phyloP scores from a whole-genome alignment of 1,139 yeast species.

The Petasospora fabianii region DNA sequence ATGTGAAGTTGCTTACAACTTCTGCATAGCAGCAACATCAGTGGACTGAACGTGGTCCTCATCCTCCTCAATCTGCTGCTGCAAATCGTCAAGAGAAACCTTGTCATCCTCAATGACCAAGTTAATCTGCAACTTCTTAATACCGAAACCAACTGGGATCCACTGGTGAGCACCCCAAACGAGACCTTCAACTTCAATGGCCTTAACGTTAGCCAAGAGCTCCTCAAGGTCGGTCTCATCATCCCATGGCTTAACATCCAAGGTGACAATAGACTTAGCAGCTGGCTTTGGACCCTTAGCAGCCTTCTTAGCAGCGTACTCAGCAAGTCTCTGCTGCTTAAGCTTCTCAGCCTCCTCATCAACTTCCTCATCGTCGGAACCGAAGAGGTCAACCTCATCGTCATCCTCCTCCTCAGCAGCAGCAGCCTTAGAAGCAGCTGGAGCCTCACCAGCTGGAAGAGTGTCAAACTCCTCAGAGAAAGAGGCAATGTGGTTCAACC shows the following conservation, averaged over 20 bases:
- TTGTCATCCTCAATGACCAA: conserved; percentile 95
- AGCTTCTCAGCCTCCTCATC: conserved; percentile 96
- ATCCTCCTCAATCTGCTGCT: conserved; percentile 80
- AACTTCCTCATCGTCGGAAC: conserved; percentile 90
- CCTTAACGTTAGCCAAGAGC: conserved; percentile 81
- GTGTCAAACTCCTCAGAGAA: conserved; percentile 78
- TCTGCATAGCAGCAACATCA: conserved; percentile 97
- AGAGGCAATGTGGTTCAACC: conserved; percentile 97
- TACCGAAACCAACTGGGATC: conserved; percentile 98
- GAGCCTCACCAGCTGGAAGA: conserved; percentile 79
- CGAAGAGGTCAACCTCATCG: conserved; percentile 90
- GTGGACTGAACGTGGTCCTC: conserved; percentile 99
- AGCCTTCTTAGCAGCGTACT: conserved; percentile 96
- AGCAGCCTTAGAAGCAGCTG: conserved; percentile 55
- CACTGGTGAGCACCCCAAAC: conserved; percentile 98
- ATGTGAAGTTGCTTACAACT: conserved; percentile 55
- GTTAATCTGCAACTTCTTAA: conserved; percentile 98
- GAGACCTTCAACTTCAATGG: conserved; percentile 86
- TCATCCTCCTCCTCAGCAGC: conserved; percentile 89
- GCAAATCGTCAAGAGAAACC: conserved; percentile 91
- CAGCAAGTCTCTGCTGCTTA: conserved; percentile 96
- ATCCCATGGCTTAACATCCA: conserved; percentile 99
- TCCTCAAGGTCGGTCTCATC: conserved; percentile 95
- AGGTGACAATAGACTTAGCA: conserved; percentile 94
- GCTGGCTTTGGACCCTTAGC: conserved; percentile 97